Base-by-base conservation (phyloP, 148 eudicot species). In the Camellia sinensis region DNA sequence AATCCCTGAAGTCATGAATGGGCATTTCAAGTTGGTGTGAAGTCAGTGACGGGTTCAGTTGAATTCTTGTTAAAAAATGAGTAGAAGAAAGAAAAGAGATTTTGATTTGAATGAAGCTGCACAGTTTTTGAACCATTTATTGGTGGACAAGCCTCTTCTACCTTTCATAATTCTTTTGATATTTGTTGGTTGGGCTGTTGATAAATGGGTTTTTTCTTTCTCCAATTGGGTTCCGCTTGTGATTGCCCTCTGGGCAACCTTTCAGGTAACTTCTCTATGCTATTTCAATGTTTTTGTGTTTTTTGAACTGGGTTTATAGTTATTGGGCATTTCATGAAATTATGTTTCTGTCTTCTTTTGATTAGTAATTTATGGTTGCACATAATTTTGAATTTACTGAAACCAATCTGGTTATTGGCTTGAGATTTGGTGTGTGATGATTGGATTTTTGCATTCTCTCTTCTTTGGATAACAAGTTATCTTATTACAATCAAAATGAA, bases 161-260 rank as follows among this genome's bases (percentile, higher is more conserved):
- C 85, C 90, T 62, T 43, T 89, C 53, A 79, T 89, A 54, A 74
- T 94, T 59, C 93, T 94, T 80, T 71, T 96, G 80, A 41, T 93
- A 50, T 80, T 89, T 67, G 69, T 86, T 76, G 62, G 89, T 46
- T 96, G 98, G 98, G 89, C 68, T 17, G 53, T 96, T 80, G 99
- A 93, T 87, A 93, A 84, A 76, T 96, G 98, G 97, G 70, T 92
- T 85, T 88, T 96, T 71, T 83, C 89, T 73, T 46, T 93, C 54
- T 87, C 95, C 71, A 89, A 82, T 84, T 96, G 98, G 98, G 90
- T 92, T 84, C 92, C 92, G 81, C 90, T 96, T 80, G 87, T 60
- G 78, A 73, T 92, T 78, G 91, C 94, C 69, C 89, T 96, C 45
- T 92, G 92, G 93, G 98, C 94, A n/a, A 78, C 98, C 82, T 69